Percentiles rank a stretch among this genome's conserved stretches.
These are phyloP conservation scores for Chrysochromulina tobinii DNA, from an alignment of 78 protist genomes.

Conservation along the genomic window DNA sequence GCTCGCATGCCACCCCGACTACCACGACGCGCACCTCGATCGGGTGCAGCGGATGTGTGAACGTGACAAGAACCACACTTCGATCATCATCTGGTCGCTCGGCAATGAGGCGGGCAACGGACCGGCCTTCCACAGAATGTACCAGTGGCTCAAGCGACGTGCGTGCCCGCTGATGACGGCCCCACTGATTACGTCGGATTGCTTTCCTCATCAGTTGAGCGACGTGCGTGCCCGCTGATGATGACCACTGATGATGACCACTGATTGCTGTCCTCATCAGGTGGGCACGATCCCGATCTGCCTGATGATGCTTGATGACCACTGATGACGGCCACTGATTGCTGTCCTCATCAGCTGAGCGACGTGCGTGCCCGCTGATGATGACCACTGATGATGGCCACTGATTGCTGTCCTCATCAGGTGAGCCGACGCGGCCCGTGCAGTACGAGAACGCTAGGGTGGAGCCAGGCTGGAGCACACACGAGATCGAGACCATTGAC, in stretches of 20 bases:
- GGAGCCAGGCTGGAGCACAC: neutral
- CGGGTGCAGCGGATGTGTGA: slow-evolving; percentile 12
- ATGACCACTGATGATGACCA: too few species aligned
- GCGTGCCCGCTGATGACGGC: too few species aligned
- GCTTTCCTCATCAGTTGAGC: too few species aligned
- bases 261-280: too few species aligned
- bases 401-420: too few species aligned
- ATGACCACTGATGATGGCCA: too few species aligned
- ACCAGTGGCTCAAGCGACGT: neutral
- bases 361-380: too few species aligned
- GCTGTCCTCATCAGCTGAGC: neutral
- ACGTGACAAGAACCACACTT: slow-evolving; percentile 51
- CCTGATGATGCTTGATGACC: too few species aligned
- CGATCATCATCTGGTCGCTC: slow-evolving; percentile 45
- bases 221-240: too few species aligned
- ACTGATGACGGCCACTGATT: too few species aligned
- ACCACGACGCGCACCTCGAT: slow-evolving; percentile 18
- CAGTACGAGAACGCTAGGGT: slow-evolving; percentile 41
- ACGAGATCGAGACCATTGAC: neutral
- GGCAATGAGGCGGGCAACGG: slow-evolving; percentile 51
- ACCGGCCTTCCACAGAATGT: neutral
- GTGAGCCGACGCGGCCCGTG: slow-evolving; percentile 43
- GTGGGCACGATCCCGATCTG: too few species aligned
- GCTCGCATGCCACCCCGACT: neutral
- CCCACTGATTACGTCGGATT: too few species aligned